Conservation (phyloP, 306 rosid genomes). For the Prosopis cineraria region DNA sequence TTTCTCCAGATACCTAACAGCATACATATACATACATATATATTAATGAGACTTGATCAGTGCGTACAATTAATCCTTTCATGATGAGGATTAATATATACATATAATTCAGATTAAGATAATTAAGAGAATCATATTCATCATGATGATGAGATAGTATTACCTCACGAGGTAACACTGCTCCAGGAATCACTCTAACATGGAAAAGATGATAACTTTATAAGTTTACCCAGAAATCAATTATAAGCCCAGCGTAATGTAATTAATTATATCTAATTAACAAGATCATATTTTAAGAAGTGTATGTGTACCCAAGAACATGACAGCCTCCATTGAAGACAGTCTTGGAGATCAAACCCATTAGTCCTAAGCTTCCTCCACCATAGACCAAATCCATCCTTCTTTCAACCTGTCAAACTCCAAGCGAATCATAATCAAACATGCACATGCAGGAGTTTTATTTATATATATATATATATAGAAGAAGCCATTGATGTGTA, state of each 20-base stretch:
- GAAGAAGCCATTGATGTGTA: background rate
- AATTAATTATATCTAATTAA: too few relatives aligned
- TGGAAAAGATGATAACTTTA: background rate
- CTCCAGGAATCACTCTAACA: conserved; percentile 54
- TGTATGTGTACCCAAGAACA: conserved; percentile 50
- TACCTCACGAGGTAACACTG: conserved; percentile 56
- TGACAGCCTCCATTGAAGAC: conserved; percentile 56
- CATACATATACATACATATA: too few relatives aligned
- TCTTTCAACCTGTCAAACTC: conserved; percentile 44
- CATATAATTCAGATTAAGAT: background rate
- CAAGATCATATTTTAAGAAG: too few relatives aligned
- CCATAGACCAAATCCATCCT: conserved; percentile 58
- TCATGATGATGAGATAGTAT: background rate
- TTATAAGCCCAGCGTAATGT: background rate
- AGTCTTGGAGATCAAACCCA: conserved; percentile 60
- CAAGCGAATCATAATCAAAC: too few relatives aligned
- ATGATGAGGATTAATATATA: background rate
- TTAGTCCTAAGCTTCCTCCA: conserved; percentile 61
- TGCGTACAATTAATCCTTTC: background rate
- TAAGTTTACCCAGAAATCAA: background rate
- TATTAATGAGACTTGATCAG: conserved; percentile 26
- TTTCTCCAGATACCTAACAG: conserved; percentile 58
- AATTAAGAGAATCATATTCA: too few relatives aligned
- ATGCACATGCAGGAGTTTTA: background rate
- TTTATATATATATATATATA: too few relatives aligned